Base-by-base conservation (phyloP, 768 basidiomycete species). In the Collybiopsis confluens region DNA sequence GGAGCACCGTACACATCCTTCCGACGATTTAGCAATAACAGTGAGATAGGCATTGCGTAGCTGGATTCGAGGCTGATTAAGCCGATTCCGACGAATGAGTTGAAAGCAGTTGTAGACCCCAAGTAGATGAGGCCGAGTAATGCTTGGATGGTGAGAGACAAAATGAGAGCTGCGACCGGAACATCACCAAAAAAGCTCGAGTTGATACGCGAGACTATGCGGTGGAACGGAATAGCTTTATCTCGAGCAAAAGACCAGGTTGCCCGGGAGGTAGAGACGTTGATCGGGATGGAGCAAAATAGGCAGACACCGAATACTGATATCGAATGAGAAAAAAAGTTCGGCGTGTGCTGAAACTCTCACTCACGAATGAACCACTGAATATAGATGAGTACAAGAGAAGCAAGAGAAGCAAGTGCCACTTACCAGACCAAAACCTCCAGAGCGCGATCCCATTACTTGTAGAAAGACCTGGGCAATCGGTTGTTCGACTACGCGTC, bases 181-280 rank as follows among this genome's bases (percentile, higher is more conserved):
- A 85, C 74, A 58, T 77, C 78, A 21, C 69, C 61, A n/a, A 42
- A 42, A 8, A 70, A 55, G 36, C 68, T 55, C 6, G 67, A 64
- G 38, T 71, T 70, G 61, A 86, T 71, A 47, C 67, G 68, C 4
- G 76, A 67, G 69, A 85, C 84, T 54, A 70, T 61, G 8, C 54
- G 45, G 30, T 78, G 73, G 45, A 79, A 74, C 2, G 85, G 86
- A 37, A 87, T 79, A 1, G 80, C 86, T 54, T 75, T 75, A 67
- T 87, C 86, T 2, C 86, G 76, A 0, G 84, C 81, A 63, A 88
- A 86, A 40, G 80, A 80, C 85, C 85, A 86, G 3, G 85, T 85
- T 21, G 82, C 79, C 16, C 85, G 80, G 15, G 85, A 86, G 36
- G 85, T 81, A 9, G 83, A 83, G 48, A 81, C 83, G 35, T 79